Evolutionary conservation across 2,329 filamentous ascomycete genomes (phyloP), one percentile per base, ranked within the genome.

Genomic region (Claviceps africana): DNA sequence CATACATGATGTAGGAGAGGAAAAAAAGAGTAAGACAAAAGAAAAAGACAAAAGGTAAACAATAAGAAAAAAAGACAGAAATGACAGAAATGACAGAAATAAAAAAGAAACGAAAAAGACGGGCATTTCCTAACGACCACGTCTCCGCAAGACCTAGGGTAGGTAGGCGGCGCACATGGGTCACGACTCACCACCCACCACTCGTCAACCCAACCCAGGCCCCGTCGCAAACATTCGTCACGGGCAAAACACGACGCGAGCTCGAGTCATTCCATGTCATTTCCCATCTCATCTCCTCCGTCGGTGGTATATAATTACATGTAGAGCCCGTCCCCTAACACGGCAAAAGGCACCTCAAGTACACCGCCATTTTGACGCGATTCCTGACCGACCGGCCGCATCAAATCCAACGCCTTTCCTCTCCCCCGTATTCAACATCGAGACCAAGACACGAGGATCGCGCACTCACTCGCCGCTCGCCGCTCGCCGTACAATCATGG

Each of bases 231-330:
- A 7, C 15, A 37, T 37, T 5, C 33, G 2, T 11, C 31, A 33
- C 31, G 10, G 7, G 42, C 11, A 13, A 25, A 4, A 25, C 6
- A 43, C 15, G 42, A 25, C 22, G 21, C 8, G 2, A 5, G 19
- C 19, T 42, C 3, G 4, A 25, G 13, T 43, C 42, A 43, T 43
- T 15, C 21, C 42, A 43, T 25, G 21, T 25, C 33, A 37, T 37
- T 43, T 17, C 11, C 42, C 40, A 25, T 43, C 21, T 2, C 22
- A 8, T 43, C 1, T 15, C 2, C 17, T 6, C 15, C 21, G 15
- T 13, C 42, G 51, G 48, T 51, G 52, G 52, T 53, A 54, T 54
- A 53, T 51, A 49, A 53, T 56, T 54, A 55, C 55, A 56, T 44
- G 28, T 56, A 35, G 55, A 42, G 50, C 35, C 51, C 40, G n/a